Evolutionary conservation across 352 stramenopile species (phyloP).

Genomic region (Phytophthora colocasiae): DNA sequence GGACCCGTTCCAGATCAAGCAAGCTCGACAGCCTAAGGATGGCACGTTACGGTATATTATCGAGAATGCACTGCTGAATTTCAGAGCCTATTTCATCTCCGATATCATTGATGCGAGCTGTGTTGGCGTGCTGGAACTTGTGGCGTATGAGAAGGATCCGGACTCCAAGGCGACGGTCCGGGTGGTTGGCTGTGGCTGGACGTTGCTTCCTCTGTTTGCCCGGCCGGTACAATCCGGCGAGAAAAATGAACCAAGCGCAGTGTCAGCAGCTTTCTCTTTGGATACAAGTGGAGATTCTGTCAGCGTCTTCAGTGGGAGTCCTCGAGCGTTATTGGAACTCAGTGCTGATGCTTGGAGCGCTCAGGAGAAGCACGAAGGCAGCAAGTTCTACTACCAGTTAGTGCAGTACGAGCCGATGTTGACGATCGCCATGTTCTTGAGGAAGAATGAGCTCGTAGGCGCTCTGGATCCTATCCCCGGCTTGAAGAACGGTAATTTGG

Average conservation of each 20-base stretch:
- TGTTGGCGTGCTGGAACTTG: conserved; percentile 93
- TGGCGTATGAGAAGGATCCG: conserved; percentile 88
- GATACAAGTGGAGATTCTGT: conserved; percentile 57
- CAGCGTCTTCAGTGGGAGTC: conserved; percentile 76
- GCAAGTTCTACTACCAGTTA: conserved; percentile 78
- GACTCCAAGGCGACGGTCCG: conserved; percentile 74
- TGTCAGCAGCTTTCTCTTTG: conserved; percentile 40
- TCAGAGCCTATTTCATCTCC: conserved; percentile 86
- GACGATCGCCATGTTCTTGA: conserved; percentile 66
- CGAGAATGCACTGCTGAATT: conserved; percentile 62
- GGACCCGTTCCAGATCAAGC: conserved; percentile 59
- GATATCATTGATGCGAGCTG: conserved; percentile 91
- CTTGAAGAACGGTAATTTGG: conserved; percentile 74
- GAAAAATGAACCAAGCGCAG: conserved; percentile 8
- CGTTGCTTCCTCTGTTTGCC: conserved; percentile 90
- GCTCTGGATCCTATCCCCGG: conserved; percentile 78
- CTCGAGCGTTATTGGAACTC: conserved; percentile 75
- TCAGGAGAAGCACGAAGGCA: conserved; percentile 59
- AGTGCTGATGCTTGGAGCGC: conserved; percentile 58
- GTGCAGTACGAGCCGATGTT: conserved; percentile 67
- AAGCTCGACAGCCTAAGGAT: conserved; percentile 50
- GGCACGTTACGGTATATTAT: conserved; percentile 61
- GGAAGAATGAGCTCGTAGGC: conserved; percentile 90
- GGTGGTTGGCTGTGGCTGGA: conserved; percentile 93
- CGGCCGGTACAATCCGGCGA: conserved; percentile 17